Evolutionary conservation across 495 filamentous ascomycete species (phyloP).

Genomic region (Tuber melanosporum): DNA sequence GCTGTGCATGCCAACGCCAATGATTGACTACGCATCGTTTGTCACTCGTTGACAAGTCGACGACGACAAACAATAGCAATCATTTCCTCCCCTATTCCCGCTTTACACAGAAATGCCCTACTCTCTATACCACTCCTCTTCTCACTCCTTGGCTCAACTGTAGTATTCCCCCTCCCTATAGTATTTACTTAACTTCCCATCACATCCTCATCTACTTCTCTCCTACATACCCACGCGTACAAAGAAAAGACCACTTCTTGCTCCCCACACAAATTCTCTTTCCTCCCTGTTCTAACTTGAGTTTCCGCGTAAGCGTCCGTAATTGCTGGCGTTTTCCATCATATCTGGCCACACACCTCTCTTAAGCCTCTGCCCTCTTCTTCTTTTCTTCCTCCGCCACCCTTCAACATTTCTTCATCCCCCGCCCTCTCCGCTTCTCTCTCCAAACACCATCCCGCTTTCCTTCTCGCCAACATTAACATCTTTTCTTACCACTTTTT

Average conservation of each 20-base stretch:
- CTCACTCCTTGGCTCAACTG: slow-evolving; percentile 4
- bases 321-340: not conserved
- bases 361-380: not conserved
- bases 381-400: not conserved
- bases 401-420: slow-evolving; percentile 6
- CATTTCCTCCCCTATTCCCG: not conserved
- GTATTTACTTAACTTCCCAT: slow-evolving; percentile 6
- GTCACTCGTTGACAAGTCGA: not conserved
- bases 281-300: not conserved
- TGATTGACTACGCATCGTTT: not conserved
- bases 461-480: not conserved
- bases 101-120: not conserved
- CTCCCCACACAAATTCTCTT: not conserved
- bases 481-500: slow-evolving; percentile 2
- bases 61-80: not conserved
- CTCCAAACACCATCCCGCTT: not conserved
- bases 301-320: not conserved
- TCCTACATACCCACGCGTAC: not conserved
- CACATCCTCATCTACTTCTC: slow-evolving; percentile 8
- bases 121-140: slow-evolving; percentile 8
- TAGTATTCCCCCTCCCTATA: not conserved
- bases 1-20: not conserved
- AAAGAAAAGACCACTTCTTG: not conserved
- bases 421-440: not conserved
- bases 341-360: not conserved